A percentile compares a stretch with the other conserved stretches of the same genome.
phyloP scores from a whole-genome alignment of 108 stramenopile species.

The Cyclotella cryptica region DNA sequence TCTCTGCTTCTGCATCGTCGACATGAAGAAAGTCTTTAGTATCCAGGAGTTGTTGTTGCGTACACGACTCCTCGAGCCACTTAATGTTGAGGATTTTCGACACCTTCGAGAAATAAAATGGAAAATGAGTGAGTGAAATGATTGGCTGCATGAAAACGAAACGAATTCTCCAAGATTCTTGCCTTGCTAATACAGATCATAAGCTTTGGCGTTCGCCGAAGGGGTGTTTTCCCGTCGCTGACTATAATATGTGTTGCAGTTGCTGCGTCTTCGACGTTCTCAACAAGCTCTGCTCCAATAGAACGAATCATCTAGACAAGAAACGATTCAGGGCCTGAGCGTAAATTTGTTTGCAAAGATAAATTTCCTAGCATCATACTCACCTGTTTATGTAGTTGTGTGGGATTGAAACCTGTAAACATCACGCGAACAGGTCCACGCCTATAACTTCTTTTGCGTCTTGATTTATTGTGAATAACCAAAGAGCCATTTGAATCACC shows the following conservation, averaged over 20 bases:
- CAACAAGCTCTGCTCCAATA: conserved; percentile 64
- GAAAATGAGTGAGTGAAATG: neutral
- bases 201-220: conserved; percentile 71
- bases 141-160: neutral
- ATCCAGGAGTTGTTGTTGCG: conserved; percentile 33
- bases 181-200: conserved; percentile 62
- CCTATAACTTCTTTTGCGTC: conserved; percentile 32
- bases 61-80: conserved; percentile 50
- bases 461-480: neutral
- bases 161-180: neutral
- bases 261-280: conserved; percentile 59
- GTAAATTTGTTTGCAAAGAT: neutral
- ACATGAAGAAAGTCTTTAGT: conserved; percentile 44
- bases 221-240: conserved; percentile 45
- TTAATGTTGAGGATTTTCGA: conserved; percentile 61
- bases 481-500: neutral
- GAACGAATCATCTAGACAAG: conserved; percentile 57
- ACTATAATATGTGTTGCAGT: conserved; percentile 70
- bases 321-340: neutral
- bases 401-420: conserved; percentile 51
- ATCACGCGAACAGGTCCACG: conserved; percentile 42
- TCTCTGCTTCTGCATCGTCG: conserved; percentile 47
- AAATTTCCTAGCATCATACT: neutral
- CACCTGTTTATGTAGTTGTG: conserved; percentile 40
- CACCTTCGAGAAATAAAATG: conserved; percentile 30